Evolutionary conservation across 2,329 filamentous ascomycete species (phyloP), one percentile per base, ranked within the genome.

Genomic region (Diaporthe amygdali): DNA sequence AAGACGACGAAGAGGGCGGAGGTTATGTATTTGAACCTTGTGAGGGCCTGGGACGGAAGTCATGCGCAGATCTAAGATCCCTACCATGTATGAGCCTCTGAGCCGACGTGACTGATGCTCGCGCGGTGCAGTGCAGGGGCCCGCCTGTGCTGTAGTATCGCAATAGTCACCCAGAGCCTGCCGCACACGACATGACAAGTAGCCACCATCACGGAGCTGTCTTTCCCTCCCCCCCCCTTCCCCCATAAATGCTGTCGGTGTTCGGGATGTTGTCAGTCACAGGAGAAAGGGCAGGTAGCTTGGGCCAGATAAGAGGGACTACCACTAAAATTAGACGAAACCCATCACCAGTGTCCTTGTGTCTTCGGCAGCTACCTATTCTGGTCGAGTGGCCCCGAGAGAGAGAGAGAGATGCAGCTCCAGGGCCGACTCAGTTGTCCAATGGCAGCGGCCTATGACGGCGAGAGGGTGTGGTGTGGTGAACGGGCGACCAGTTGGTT

Each of bases 251-350:
- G 41, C 59, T 63, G 41, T 63, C 59, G 59, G 59, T 41, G 59
- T 63, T 63, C 59, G 59, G 59, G 59, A 63, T 63, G 59, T 63
- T 63, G 20, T 34, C 59, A 47, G 27, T 15, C 59, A 47, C 41
- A 25, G 32, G 25, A 32, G 41, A 30, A 41, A 34, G 20, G 44
- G 20, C 59, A 47, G n/a, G 41, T 63, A 47, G 59, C 30, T 41
- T 34, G 27, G 22, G 41, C 59, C 41, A 63, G 59, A 63, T 63
- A 63, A 47, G 59, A 63, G 41, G 32, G 59, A 41, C 59, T 63
- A 63, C 59, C 27, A 63, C 59, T 63, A 47, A 63, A 63, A 47
- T 39, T 47, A 63, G 59, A 63, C 59, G 41, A 63, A 63, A 63
- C 59, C 30, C 66, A 68, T 56, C 64, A 52, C 37, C 25, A 52